A percentile compares a stretch with the other conserved stretches of the same genome.
Evolutionary conservation across 768 basidiomycete genomes (phyloP).

Genomic region (Neoboletus magnificus): DNA sequence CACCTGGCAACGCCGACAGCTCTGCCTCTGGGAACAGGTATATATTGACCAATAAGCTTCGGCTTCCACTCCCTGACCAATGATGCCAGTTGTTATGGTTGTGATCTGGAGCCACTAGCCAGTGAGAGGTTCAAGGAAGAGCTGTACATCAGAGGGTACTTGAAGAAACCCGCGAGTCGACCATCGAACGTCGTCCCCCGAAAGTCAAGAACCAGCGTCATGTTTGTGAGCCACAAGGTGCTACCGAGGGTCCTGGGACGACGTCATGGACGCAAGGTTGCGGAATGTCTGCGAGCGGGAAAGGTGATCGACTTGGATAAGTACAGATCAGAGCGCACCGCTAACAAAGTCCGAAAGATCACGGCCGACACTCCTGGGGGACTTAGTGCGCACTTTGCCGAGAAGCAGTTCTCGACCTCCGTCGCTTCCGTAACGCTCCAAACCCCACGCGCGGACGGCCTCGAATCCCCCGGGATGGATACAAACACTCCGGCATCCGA

Average conservation of each 20-base stretch:
- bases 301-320: slow-evolving; percentile 10
- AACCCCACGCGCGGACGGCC: background rate
- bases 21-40: slow-evolving; percentile 13
- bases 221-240: background rate
- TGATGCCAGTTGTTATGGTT: slow-evolving; percentile 2
- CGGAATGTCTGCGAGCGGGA: slow-evolving; percentile 7
- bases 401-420: slow-evolving; percentile 2
- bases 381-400: background rate
- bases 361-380: background rate
- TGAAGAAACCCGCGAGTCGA: slow-evolving; percentile 16
- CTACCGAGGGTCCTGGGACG: slow-evolving; percentile 19
- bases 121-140: slow-evolving; percentile 29
- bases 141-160: slow-evolving; percentile 26
- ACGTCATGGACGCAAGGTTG: slow-evolving; percentile 18
- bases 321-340: background rate
- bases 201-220: background rate
- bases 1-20: background rate
- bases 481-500: slow-evolving; percentile 11
- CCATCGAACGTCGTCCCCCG: slow-evolving; percentile 1
- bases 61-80: background rate
- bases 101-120: slow-evolving; percentile 23
- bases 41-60: background rate
- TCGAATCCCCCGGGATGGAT: slow-evolving; percentile 12
- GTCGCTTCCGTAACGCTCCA: slow-evolving; percentile 11
- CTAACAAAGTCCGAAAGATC: slow-evolving; percentile 8